phyloP scores from a whole-genome alignment of 1,139 yeast genomes.

The Hanseniaspora gamundiae region DNA sequence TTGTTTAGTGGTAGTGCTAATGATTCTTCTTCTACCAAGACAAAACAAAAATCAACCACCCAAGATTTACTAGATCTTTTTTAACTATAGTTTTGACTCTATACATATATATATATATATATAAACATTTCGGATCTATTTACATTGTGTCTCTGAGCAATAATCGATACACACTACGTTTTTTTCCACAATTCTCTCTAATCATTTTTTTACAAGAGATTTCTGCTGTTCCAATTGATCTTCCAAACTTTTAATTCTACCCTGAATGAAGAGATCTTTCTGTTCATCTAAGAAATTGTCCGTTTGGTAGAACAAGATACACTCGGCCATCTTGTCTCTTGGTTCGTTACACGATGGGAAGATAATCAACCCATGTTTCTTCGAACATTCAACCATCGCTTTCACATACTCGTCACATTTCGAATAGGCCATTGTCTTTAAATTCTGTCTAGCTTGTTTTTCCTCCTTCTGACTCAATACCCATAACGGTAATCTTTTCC shows the following conservation, averaged over 20 bases:
- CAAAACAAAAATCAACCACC: conserved; percentile 4
- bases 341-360: conserved; percentile 46
- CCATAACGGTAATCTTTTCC: conserved; percentile 56
- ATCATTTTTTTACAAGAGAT: background rate
- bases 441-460: conserved; percentile 61
- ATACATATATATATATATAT: too few species aligned
- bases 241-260: conserved; percentile 33
- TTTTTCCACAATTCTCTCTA: too few species aligned
- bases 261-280: conserved; percentile 49
- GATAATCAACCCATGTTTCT: conserved; percentile 39
- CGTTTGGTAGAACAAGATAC: conserved; percentile 53
- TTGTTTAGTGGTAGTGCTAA: conserved; percentile 31
- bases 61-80: conserved; percentile 10
- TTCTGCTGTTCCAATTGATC: conserved; percentile 9
- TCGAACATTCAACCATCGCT: conserved; percentile 43
- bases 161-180: too few species aligned
- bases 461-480: conserved; percentile 79
- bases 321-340: conserved; percentile 53
- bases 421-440: conserved; percentile 64
- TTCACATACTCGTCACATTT: conserved; percentile 58
- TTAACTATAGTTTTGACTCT: background rate
- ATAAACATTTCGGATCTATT: too few species aligned
- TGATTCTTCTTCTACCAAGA: conserved; percentile 4
- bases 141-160: too few species aligned
- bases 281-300: conserved; percentile 60